Percentiles rank a stretch among this genome's conserved stretches.
Evolutionary conservation across 1,139 yeast species (phyloP).

Genomic region (Sugiyamaella sp.): DNA sequence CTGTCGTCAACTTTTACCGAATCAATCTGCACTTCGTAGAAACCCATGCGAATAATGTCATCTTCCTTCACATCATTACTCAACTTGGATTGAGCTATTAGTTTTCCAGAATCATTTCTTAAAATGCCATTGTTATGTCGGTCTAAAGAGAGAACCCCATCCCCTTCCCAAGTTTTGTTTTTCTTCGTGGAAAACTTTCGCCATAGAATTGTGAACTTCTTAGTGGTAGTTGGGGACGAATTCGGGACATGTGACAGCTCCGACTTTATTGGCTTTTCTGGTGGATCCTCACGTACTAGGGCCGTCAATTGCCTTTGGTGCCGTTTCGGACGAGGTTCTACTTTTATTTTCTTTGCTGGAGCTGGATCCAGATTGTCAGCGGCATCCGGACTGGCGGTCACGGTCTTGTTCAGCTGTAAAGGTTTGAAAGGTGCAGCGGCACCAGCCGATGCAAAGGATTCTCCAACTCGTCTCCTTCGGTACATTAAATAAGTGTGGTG

Average conservation of each 20-base stretch:
- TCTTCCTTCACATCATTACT: conserved; percentile 42
- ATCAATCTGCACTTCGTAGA: conserved; percentile 59
- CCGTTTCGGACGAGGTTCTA: conserved; percentile 6
- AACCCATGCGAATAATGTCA: conserved; percentile 52
- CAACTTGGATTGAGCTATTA: conserved; percentile 18
- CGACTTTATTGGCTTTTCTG: too few species aligned
- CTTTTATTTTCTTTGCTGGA: not conserved
- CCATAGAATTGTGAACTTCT: conserved; percentile 53
- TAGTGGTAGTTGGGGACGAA: not conserved
- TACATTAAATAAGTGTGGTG: conserved; percentile 9
- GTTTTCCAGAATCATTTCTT: conserved; percentile 35
- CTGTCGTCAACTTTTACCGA: conserved; percentile 26
- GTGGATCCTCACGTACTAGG: too few species aligned
- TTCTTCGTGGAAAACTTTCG: conserved; percentile 74
- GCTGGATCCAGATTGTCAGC: not conserved
- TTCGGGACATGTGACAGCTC: not conserved
- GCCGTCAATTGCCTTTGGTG: conserved; percentile 11
- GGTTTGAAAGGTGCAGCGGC: conserved; percentile 20
- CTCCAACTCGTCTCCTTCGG: conserved; percentile 13
- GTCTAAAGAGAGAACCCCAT: conserved; percentile 57
- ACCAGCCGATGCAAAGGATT: conserved; percentile 2
- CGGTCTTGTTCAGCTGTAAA: conserved; percentile 1
- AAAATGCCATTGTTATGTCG: conserved; percentile 26
- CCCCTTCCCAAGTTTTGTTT: conserved; percentile 95
- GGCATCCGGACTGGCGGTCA: not conserved